A percentile compares a stretch with the other conserved stretches of the same genome.
These are phyloP conservation scores for Alternaria angustiovoidea DNA, from an alignment of 2,329 filamentous ascomycete species.

Conservation along the genomic window DNA sequence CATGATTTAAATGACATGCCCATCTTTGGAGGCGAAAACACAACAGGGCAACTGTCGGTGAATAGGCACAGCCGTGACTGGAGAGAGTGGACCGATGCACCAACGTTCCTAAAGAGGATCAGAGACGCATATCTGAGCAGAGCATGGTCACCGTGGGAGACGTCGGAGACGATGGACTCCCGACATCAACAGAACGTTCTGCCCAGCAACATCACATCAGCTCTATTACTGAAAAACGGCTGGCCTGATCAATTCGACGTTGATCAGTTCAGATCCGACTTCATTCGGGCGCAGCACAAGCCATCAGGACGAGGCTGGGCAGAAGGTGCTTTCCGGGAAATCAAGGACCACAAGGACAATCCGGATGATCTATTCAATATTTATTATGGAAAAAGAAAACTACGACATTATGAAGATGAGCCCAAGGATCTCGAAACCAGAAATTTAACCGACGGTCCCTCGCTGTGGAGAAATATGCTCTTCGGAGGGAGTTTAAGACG, in stretches of 20 bases:
- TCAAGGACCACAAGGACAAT: slow-evolving; percentile 7
- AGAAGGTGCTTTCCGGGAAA: not conserved
- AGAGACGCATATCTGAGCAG: slow-evolving; percentile 14
- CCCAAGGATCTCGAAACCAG: not conserved
- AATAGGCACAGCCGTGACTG: not conserved
- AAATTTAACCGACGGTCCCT: not conserved
- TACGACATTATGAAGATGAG: too few species aligned
- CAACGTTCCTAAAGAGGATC: slow-evolving; percentile 17
- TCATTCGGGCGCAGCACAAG: slow-evolving; percentile 20
- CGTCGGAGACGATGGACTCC: slow-evolving; percentile 8
- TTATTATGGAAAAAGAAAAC: not conserved
- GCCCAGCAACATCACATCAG: not conserved
- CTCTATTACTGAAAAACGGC: slow-evolving; percentile 16
- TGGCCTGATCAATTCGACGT: slow-evolving; percentile 18
- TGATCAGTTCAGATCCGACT: slow-evolving; percentile 20
- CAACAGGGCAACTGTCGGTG: not conserved
- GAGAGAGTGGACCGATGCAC: slow-evolving; percentile 14
- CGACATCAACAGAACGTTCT: slow-evolving; percentile 10
- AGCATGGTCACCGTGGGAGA: slow-evolving; percentile 24
- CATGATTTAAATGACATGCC: not conserved
- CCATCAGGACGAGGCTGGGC: slow-evolving; percentile 10
- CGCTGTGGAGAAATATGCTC: not conserved
- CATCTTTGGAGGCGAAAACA: not conserved
- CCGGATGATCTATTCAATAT: not conserved
- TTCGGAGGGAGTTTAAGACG: not conserved